Conservation (phyloP, 768 basidiomycete genomes). For the Tulasnella sp. region DNA sequence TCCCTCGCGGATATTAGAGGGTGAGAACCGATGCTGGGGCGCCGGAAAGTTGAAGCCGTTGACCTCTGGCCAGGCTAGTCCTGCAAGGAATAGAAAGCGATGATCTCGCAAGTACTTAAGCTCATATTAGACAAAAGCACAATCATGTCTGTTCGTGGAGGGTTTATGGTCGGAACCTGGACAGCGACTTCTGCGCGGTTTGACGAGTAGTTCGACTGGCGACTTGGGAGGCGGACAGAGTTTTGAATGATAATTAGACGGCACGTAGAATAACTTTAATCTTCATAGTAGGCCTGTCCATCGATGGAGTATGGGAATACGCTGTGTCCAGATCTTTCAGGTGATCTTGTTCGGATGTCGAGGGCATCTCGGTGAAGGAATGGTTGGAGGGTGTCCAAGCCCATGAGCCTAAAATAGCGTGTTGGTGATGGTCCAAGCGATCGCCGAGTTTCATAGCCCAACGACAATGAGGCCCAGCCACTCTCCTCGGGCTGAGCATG, state of each 20-base stretch:
- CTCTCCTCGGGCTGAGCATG: background rate
- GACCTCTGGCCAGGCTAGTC: too few relatives aligned
- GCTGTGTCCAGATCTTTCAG: background rate
- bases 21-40: too few relatives aligned
- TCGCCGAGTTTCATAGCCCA: background rate
- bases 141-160: too few relatives aligned
- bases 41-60: too few relatives aligned
- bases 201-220: too few relatives aligned
- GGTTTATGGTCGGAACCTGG: too few relatives aligned
- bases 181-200: too few relatives aligned
- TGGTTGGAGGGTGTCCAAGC: background rate
- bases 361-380: background rate
- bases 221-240: background rate
- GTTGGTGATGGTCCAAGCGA: background rate
- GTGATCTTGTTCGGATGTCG: background rate
- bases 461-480: background rate
- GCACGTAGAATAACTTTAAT: background rate
- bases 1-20: too few relatives aligned
- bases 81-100: too few relatives aligned
- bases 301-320: background rate
- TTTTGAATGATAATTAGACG: background rate
- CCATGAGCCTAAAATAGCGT: background rate
- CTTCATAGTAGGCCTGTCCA: background rate
- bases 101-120: too few relatives aligned
- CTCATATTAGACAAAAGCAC: too few relatives aligned